These are phyloP conservation scores for Drechslera avenae DNA, from an alignment of 2,329 filamentous ascomycete species.

Conservation along the genomic window DNA sequence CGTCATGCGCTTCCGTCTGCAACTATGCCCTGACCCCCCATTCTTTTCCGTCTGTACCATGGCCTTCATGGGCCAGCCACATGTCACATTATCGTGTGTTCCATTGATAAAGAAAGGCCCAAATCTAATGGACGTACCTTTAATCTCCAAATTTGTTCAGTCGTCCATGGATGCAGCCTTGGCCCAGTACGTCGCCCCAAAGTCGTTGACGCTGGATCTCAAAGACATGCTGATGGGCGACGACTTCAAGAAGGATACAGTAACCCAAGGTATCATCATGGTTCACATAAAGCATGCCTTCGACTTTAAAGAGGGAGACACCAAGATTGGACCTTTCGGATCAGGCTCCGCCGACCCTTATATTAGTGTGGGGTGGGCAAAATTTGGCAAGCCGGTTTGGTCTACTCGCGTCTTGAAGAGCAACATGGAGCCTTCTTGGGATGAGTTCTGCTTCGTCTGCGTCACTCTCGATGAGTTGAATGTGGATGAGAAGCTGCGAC, in stretches of 20 bases:
- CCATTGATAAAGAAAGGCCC: constrained; percentile 71
- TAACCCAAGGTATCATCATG: constrained; percentile 66
- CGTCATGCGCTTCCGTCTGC: constrained; percentile 69
- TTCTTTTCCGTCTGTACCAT: constrained; percentile 77
- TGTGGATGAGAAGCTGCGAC: constrained; percentile 69
- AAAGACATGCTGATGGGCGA: constrained; percentile 79
- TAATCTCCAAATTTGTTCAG: constrained; percentile 77
- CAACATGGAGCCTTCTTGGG: constrained; percentile 72
- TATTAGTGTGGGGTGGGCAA: constrained; percentile 75
- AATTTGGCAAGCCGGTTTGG: constrained; percentile 72
- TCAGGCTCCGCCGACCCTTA: constrained; percentile 70
- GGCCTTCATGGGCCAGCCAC: constrained; percentile 76
- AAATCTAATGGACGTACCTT: constrained; percentile 75
- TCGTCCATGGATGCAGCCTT: constrained; percentile 74
- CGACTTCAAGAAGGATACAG: constrained; percentile 78
- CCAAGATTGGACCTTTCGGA: constrained; percentile 62
- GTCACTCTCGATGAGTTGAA: constrained; percentile 74
- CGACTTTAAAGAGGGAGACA: constrained; percentile 74
- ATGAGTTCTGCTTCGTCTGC: constrained; percentile 71
- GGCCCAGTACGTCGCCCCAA: constrained; percentile 76
- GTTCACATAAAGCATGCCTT: constrained; percentile 69
- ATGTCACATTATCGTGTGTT: constrained; percentile 71
- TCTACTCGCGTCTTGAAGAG: constrained; percentile 68
- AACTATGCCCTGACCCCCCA: constrained; percentile 75
- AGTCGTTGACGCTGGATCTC: constrained; percentile 73